Evolutionary conservation across 192 early-diverging fungal species (phyloP).

Genomic region (Piromyces sp.): DNA sequence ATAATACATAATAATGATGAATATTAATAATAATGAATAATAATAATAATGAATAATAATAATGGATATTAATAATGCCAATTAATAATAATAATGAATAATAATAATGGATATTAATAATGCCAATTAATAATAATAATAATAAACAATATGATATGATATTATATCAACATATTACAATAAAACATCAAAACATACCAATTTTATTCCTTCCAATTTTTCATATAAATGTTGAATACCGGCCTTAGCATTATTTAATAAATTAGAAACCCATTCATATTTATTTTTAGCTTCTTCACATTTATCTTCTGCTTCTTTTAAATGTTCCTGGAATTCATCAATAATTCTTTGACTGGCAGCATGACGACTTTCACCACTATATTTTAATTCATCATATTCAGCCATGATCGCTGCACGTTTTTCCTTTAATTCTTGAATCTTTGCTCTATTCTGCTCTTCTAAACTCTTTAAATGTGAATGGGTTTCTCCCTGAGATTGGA

Average conservation of each 20-base stretch:
- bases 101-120: too few relatives aligned
- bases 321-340: slow-evolving; percentile 29
- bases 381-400: slow-evolving; percentile 30
- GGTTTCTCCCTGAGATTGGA: slow-evolving; percentile 39
- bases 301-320: slow-evolving; percentile 14
- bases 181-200: too few relatives aligned
- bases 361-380: slow-evolving; percentile 17
- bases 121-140: too few relatives aligned
- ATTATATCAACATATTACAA: too few relatives aligned
- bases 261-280: slow-evolving; percentile 26
- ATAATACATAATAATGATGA: too few relatives aligned
- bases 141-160: too few relatives aligned
- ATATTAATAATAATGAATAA: too few relatives aligned
- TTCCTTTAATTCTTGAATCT: slow-evolving; percentile 25
- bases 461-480: slow-evolving; percentile 28
- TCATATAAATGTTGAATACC: slow-evolving; percentile 38
- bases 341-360: slow-evolving; percentile 18
- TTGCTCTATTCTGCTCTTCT: slow-evolving; percentile 20
- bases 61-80: too few relatives aligned
- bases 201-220: slow-evolving; percentile 20
- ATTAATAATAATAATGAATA: too few relatives aligned
- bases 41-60: too few relatives aligned
- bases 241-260: slow-evolving; percentile 24
- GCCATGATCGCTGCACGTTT: slow-evolving; percentile 16
- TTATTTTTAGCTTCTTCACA: slow-evolving; percentile 22